Evolutionary conservation across 305 asterid genomes (phyloP), one percentile per base, ranked within the genome.

Genomic region (Rubia peregrina): DNA sequence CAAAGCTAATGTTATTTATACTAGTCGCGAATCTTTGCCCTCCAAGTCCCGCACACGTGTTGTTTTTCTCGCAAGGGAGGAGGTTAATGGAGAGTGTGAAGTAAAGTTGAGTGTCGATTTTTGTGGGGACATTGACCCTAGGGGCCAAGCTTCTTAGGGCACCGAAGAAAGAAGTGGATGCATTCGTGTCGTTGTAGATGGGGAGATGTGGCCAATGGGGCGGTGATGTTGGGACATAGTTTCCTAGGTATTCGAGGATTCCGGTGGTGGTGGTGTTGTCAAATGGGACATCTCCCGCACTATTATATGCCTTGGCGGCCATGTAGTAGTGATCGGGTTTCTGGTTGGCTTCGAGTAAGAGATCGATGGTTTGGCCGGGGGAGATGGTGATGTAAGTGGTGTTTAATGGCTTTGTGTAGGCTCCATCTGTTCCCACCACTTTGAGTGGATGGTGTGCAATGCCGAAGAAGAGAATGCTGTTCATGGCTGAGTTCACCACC

Each of bases 71-170:
- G 53, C 96, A 89, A 0, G 83, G 76, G 3, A 44, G 6, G 7
- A 77, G 70, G 48, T 87, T 89, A 5, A 89, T 48, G 0, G 96
- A 89, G 21, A 87, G 67, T 0, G 91, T 87, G 24, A 79, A 85
- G 42, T 81, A 60, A 16, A 84, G 61, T 7, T 68, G 78, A 0
- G 70, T 78, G 12, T 78, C 75, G 14, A 71, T 68, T 0, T 78
- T 69, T 9, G 21, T 26, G 0, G 96, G 96, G 24, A 87, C 91
- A 5, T 80, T 48, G 6, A 82, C 46, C 19, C 59, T 55, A 42
- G 66, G 78, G 0, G 83, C 83, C 65, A 87, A 61, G 68, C 91
- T 87, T 73, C 80, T 73, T 0, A 89, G 77, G 1, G 69, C 72
- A 0, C 74, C 70, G 0, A 80, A 79, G 75, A 87, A 89, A 48